phyloP scores from a whole-genome alignment of 2,329 filamentous ascomycete genomes.

The Sarocladium brachiariae region DNA sequence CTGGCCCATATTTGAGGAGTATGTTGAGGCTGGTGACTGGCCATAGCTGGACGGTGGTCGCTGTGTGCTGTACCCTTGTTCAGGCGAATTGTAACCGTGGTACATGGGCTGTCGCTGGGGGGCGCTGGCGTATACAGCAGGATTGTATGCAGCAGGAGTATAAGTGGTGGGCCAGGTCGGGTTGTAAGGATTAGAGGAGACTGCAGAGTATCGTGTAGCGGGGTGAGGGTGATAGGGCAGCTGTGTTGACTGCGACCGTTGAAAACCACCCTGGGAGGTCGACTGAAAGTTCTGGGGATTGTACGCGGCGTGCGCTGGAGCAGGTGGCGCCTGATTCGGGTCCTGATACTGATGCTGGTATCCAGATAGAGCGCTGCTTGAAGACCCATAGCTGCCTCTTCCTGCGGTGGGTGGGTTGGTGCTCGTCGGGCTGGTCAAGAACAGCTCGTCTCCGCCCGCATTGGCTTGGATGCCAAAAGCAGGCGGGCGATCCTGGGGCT shows the following conservation, averaged over 20 bases:
- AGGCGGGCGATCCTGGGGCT: slow-evolving; percentile 20
- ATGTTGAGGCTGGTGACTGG: slow-evolving; percentile 31
- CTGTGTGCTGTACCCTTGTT: slow-evolving; percentile 33
- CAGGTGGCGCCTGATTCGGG: slow-evolving; percentile 31
- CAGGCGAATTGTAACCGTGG: slow-evolving; percentile 39
- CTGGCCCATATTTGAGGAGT: slow-evolving; percentile 16
- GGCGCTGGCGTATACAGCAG: slow-evolving; percentile 48
- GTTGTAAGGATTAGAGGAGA: slow-evolving; percentile 23
- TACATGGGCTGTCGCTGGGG: slow-evolving; percentile 47
- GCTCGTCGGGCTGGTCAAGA: slow-evolving; percentile 44
- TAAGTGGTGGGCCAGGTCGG: slow-evolving; percentile 36
- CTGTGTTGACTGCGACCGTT: slow-evolving; percentile 44
- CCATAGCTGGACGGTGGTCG: slow-evolving; percentile 24
- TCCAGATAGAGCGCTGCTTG: slow-evolving; percentile 39
- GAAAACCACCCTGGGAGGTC: slow-evolving; percentile 19
- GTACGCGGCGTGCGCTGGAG: slow-evolving; percentile 48
- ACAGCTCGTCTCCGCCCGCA: slow-evolving; percentile 52
- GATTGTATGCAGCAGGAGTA: slow-evolving; percentile 50
- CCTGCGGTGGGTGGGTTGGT: slow-evolving; percentile 23
- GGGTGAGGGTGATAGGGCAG: slow-evolving; percentile 43
- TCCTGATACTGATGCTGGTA: slow-evolving; percentile 47
- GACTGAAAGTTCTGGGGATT: slow-evolving; percentile 59
- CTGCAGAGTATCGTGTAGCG: slow-evolving; percentile 29
- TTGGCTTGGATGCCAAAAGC: slow-evolving; percentile 16
- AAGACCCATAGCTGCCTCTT: slow-evolving; percentile 29